Percentiles rank a stretch among this genome's conserved stretches.
phyloP scores from a whole-genome alignment of 1,284 basidiomycete species.

The Irpex sp. region DNA sequence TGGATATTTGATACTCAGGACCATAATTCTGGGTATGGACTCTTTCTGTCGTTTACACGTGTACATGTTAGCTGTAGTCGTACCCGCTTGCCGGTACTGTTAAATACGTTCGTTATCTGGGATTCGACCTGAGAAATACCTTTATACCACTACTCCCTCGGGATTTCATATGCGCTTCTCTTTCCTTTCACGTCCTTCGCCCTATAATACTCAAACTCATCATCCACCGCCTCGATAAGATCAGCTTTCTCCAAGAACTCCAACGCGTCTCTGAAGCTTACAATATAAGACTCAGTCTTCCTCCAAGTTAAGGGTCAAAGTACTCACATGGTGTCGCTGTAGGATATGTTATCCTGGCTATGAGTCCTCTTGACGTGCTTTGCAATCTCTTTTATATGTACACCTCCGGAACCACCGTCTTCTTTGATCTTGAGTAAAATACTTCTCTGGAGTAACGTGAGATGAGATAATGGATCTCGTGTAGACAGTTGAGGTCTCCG shows the following conservation, averaged over 20 bases:
- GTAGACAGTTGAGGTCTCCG: constrained; percentile 4
- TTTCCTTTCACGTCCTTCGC: not conserved
- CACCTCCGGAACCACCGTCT: constrained; percentile 13
- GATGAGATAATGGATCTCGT: constrained; percentile 48
- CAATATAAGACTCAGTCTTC: not conserved
- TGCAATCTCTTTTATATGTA: not conserved
- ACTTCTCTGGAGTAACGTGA: constrained; percentile 58
- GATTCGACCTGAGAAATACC: too few relatives aligned
- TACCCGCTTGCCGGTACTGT: too few relatives aligned
- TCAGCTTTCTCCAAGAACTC: constrained; percentile 13
- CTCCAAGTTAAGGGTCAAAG: not conserved
- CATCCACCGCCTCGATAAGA: not conserved
- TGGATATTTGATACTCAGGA: too few relatives aligned
- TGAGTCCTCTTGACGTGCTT: not conserved
- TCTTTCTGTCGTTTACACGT: too few relatives aligned
- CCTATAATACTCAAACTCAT: not conserved
- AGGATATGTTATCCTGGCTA: not conserved
- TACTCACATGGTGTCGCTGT: not conserved
- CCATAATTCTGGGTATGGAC: too few relatives aligned
- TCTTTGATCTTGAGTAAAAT: constrained; percentile 61
- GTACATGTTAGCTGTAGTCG: too few relatives aligned
- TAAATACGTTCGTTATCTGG: too few relatives aligned
- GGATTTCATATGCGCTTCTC: not conserved
- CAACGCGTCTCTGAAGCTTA: not conserved
- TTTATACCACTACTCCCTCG: not conserved